These are phyloP conservation scores for Aspergillus nidulans DNA, from an alignment of 495 filamentous ascomycete species.

Conservation along the genomic window DNA sequence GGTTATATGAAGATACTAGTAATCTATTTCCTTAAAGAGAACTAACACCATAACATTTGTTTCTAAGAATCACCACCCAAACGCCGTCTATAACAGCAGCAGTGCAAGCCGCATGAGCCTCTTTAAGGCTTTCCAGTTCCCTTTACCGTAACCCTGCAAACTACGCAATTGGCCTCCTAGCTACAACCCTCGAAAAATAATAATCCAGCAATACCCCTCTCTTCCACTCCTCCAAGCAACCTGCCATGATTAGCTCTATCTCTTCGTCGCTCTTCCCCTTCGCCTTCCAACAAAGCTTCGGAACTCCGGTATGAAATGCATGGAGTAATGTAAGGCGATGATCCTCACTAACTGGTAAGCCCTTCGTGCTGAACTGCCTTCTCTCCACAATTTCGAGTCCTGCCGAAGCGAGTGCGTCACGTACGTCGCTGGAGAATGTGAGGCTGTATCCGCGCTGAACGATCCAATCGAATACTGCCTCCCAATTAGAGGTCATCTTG, in stretches of 20 bases:
- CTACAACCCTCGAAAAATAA: constrained; percentile 1
- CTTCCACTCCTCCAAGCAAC: not conserved
- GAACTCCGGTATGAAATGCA: constrained; percentile 7
- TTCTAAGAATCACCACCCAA: not conserved
- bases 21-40: not conserved
- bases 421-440: not conserved
- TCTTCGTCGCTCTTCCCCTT: constrained; percentile 4
- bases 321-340: constrained; percentile 1
- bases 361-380: not conserved
- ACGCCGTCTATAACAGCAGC: not conserved
- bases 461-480: not conserved
- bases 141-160: not conserved
- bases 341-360: not conserved
- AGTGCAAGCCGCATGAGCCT: not conserved
- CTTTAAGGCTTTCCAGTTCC: not conserved
- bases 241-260: not conserved
- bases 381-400: not conserved
- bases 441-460: not conserved
- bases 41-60: not conserved
- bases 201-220: constrained; percentile 1
- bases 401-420: not conserved
- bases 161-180: not conserved
- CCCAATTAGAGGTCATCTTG: not conserved
- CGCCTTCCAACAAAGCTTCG: not conserved
- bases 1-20: not conserved